Evolutionary conservation across 768 basidiomycete species (phyloP).

Genomic region (Suillus clintonianus): DNA sequence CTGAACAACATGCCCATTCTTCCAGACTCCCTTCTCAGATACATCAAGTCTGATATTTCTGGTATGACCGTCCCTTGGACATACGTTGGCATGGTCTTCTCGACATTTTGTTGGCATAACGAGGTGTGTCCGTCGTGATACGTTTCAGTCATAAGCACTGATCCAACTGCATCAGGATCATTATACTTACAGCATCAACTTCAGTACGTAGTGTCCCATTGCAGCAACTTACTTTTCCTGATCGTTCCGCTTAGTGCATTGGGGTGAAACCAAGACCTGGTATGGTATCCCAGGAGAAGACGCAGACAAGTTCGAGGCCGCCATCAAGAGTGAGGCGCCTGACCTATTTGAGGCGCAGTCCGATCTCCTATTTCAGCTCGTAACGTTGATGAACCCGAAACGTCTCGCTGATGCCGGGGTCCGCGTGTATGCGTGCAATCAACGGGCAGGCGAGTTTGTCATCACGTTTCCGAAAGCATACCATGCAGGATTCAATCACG

Average conservation of each 20-base stretch:
- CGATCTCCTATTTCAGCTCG: constrained; percentile 94
- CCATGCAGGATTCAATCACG: constrained; percentile 98
- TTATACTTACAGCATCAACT: constrained; percentile 96
- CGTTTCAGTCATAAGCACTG: constrained; percentile 16
- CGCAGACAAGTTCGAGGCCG: constrained; percentile 94
- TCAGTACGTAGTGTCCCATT: constrained; percentile 57
- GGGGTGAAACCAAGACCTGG: constrained; percentile 99
- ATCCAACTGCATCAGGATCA: constrained; percentile 67
- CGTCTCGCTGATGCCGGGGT: constrained; percentile 86
- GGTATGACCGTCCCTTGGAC: constrained; percentile 99
- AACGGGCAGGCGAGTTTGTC: constrained; percentile 96
- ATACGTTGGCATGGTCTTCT: constrained; percentile 98
- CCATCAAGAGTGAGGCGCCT: constrained; percentile 92
- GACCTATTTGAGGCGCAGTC: constrained; percentile 98
- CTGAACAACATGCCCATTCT: constrained; percentile 96
- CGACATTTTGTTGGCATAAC: constrained; percentile 99
- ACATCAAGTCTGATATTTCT: constrained; percentile 97
- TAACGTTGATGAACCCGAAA: constrained; percentile 96
- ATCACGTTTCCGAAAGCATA: constrained; percentile 98
- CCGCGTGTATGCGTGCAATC: constrained; percentile 91
- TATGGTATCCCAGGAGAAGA: constrained; percentile 97
- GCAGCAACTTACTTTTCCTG: constrained; percentile 13
- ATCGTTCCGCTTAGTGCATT: constrained; percentile 70
- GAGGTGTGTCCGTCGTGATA: constrained; percentile 55
- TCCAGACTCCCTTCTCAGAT: constrained; percentile 89